A percentile compares a stretch with the other conserved stretches of the same genome.
Evolutionary conservation across 73 alveolate species (phyloP).

Genomic region (Breviolum minutum): DNA sequence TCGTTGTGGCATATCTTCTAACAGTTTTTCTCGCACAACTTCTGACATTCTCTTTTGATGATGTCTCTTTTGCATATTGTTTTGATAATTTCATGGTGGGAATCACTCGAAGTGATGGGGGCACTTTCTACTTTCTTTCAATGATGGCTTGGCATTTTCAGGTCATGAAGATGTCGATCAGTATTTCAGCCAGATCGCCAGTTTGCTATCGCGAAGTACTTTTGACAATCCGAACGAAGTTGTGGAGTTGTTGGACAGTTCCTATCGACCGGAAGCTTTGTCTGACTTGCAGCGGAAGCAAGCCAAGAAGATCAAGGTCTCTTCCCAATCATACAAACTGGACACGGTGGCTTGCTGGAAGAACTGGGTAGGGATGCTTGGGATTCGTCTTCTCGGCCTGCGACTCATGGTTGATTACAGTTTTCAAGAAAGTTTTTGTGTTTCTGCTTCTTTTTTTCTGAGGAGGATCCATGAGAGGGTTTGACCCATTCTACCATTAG

Average conservation of each 20-base stretch:
- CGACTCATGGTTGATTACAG: too few species aligned
- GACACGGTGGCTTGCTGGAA: not conserved
- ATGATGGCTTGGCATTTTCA: too few species aligned
- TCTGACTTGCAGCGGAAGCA: not conserved
- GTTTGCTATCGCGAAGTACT: not conserved
- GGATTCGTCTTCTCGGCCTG: too few species aligned
- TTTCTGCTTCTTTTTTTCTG: too few species aligned
- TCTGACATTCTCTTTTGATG: too few species aligned
- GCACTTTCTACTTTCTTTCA: too few species aligned
- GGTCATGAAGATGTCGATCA: not conserved
- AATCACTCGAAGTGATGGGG: too few species aligned
- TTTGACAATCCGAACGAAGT: not conserved
- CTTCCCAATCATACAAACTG: not conserved
- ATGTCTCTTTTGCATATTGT: too few species aligned
- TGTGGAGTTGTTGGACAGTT: not conserved
- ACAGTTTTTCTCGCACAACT: too few species aligned
- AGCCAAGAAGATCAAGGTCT: not conserved
- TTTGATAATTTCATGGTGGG: too few species aligned
- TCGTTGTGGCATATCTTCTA: too few species aligned
- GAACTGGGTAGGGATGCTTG: not conserved
- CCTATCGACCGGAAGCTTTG: not conserved
- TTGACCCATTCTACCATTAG: not conserved
- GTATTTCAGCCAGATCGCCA: not conserved
- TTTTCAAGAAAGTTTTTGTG: too few species aligned
- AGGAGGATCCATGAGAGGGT: not conserved